phyloP scores from a whole-genome alignment of 31 red algal genomes.

The Odonthalia washingtoniensis region DNA sequence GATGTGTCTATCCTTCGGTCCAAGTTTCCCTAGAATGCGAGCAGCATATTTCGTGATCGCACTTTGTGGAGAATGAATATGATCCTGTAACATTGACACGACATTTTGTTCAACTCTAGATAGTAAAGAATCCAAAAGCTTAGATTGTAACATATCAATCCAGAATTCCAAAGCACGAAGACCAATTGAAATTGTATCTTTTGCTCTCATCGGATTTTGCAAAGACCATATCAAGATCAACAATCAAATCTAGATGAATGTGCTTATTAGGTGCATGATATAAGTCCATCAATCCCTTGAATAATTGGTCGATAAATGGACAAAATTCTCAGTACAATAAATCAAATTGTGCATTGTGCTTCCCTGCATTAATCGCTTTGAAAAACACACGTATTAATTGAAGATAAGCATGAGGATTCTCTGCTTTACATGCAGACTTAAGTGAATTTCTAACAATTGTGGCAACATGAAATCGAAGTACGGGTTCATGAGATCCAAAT shows the following conservation, averaged over 20 bases:
- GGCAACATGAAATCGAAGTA: conserved; percentile 83
- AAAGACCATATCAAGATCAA: no score
- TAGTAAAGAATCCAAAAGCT: conserved; percentile 81
- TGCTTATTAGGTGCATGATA: conserved; percentile 74
- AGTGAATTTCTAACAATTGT: conserved; percentile 89
- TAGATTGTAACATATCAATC: conserved; percentile 97
- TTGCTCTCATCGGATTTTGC: no score
- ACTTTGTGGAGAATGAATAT: no score
- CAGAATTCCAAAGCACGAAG: conserved; percentile 96
- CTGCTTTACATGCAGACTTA: conserved; percentile 56
- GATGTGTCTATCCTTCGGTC: conserved; percentile 49
- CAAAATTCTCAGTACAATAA: conserved; percentile 89
- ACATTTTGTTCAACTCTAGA: conserved; percentile 76
- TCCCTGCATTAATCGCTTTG: conserved; percentile 88
- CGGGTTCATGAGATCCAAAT: conserved; percentile 93
- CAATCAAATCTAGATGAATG: conserved; percentile 71
- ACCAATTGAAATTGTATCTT: conserved; percentile 53
- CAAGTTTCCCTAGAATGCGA: conserved; percentile 95
- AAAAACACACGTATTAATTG: conserved; percentile 94
- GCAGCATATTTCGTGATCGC: conserved; percentile 35
- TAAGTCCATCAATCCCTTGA: conserved; percentile 68
- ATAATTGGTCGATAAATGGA: conserved; percentile 81
- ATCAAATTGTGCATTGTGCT: conserved; percentile 82
- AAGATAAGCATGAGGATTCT: conserved; percentile 84
- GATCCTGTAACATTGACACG: conserved; percentile 52